phyloP scores from a whole-genome alignment of 805 yeast genomes.

The Zygoascus biomembranicola region DNA sequence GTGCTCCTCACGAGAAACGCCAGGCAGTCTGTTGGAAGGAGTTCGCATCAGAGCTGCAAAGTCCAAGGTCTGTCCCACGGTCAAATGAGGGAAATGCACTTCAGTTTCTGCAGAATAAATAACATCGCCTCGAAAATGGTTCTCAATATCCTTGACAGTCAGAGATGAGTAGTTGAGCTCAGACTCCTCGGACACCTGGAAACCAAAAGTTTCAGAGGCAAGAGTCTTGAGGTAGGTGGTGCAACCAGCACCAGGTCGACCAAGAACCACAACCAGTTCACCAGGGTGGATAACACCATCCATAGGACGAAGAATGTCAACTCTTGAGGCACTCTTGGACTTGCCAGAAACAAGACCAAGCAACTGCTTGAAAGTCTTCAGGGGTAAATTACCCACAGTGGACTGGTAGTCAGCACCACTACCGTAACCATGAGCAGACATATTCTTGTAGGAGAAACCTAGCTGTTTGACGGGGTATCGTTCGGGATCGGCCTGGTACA shows the following conservation, averaged over 20 bases:
- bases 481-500: constrained; percentile 49
- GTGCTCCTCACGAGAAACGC: constrained; percentile 41
- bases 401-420: constrained; percentile 60
- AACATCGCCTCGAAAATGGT: constrained; percentile 51
- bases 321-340: constrained; percentile 27
- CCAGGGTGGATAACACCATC: constrained; percentile 56
- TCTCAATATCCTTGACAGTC: constrained; percentile 36
- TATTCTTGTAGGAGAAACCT: constrained; percentile 50
- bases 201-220: constrained; percentile 47
- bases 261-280: constrained; percentile 62
- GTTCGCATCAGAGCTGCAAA: constrained; percentile 49
- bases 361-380: constrained; percentile 32
- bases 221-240: constrained; percentile 52
- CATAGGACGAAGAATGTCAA: constrained; percentile 36
- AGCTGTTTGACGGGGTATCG: constrained; percentile 52
- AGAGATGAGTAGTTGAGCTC: constrained; percentile 40
- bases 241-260: constrained; percentile 75
- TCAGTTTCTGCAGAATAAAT: constrained; percentile 60
- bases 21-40: constrained; percentile 48
- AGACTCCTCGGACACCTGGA: constrained; percentile 37
- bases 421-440: constrained; percentile 57
- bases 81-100: constrained; percentile 52
- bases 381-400: constrained; percentile 39
- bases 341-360: not conserved
- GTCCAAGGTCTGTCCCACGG: constrained; percentile 51